Evolutionary conservation across 1,284 basidiomycete genomes (phyloP), one percentile per base, ranked within the genome.

Genomic region (Ceratobasidium sp.): DNA sequence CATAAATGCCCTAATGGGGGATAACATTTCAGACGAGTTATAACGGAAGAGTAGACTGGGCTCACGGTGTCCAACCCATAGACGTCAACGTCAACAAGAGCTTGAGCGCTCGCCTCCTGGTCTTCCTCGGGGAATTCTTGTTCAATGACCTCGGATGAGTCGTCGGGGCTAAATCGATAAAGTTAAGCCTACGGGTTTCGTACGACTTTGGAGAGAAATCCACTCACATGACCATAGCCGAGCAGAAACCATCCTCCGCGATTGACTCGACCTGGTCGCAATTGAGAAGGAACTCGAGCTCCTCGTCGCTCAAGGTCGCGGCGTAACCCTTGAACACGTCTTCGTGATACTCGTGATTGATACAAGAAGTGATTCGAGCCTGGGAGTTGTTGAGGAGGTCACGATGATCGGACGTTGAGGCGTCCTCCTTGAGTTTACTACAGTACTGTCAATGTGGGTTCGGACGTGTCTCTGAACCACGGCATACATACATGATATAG

Each of bases 281-380:
- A 11, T 47, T 41, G 19, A 31, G 57, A 51, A 77, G 24, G 33
- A 51, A 48, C 36, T 64, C 60, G 29, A 74, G 36, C 2, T 62
- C 59, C 15, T 50, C 48, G 22, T 47, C 24, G 17, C 36, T 64
- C 27, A 75, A 31, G 9, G 19, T 57, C 50, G 69, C 76, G 22
- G 75, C 57, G 31, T 75, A 77, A 19, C 74, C 76, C 31, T 77
- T 75, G 53, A 75, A 66, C 24, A 77, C 50, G 29, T 17, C 45
- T 19, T 60, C 69, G 33, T 62, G n/a, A n/a, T n/a, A 75, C 22
- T 75, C 56, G 59, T 75, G 24, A 7, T 8, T 48, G 11, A 63
- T 31, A 22, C 45, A 24, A 3, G 60, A 63, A 33, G n/a, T n/a
- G n/a, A n/a, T n/a, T n/a, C 45, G 33, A 45, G 60, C 60, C 15